Evolutionary conservation across 106 monocot species (phyloP).

Genomic region (Phalaenopsis aphrodite): DNA sequence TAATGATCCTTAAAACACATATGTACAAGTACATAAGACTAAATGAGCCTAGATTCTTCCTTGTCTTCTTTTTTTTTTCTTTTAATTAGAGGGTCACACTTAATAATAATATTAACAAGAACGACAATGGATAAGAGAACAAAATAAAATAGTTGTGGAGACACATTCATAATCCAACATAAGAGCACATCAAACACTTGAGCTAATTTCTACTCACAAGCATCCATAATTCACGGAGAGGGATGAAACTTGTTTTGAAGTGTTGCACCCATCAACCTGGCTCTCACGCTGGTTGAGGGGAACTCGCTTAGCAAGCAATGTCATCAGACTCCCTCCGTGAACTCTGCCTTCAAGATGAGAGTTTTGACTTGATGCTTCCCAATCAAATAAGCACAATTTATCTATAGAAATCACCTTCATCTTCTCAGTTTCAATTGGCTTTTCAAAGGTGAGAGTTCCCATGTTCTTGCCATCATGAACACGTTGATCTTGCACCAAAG

Average conservation of each 20-base stretch:
- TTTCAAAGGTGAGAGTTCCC: neutral
- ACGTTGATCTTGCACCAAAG: constrained; percentile 32
- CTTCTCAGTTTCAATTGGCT: neutral
- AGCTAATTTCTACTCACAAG: neutral
- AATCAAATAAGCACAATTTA: neutral
- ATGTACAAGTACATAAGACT: too few species aligned
- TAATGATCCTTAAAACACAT: too few species aligned
- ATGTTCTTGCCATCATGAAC: constrained; percentile 40
- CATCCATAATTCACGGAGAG: neutral
- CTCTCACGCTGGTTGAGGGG: neutral
- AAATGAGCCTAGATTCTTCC: too few species aligned
- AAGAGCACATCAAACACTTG: neutral
- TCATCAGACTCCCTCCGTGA: constrained; percentile 70
- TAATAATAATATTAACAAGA: neutral
- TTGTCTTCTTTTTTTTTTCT: too few species aligned
- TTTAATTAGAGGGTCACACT: neutral
- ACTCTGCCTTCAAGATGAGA: constrained; percentile 46
- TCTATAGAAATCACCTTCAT: constrained; percentile 2
- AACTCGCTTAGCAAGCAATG: constrained; percentile 23
- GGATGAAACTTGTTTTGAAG: neutral
- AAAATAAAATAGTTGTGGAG: too few species aligned
- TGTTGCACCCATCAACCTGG: neutral
- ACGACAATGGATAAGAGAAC: neutral
- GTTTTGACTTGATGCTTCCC: neutral
- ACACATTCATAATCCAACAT: too few species aligned